Percentiles rank a stretch among this genome's conserved stretches.
These are phyloP conservation scores for Craterostigma plantagineum DNA, from an alignment of 257 asterid genomes.

Conservation along the genomic window DNA sequence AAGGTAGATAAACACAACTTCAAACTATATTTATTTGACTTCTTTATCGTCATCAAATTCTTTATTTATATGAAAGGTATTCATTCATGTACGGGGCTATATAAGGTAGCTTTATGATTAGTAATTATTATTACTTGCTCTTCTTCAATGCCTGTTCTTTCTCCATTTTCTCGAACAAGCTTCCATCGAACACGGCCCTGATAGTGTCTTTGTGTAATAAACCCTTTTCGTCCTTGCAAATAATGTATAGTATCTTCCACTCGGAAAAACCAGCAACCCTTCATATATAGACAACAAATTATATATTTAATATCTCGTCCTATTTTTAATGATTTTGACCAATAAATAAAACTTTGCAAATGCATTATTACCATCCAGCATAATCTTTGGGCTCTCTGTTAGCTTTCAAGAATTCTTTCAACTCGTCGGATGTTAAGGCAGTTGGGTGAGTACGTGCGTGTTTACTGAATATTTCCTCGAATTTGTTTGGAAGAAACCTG, in stretches of 20 bases:
- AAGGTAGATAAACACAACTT: too few relatives aligned
- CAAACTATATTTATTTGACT: too few relatives aligned
- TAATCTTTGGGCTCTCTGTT: constrained; percentile 57
- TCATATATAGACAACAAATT: not conserved
- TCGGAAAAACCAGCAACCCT: constrained; percentile 57
- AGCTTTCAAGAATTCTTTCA: constrained; percentile 33
- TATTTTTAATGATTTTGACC: too few relatives aligned
- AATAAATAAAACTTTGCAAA: too few relatives aligned
- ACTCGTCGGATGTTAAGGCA: constrained; percentile 45
- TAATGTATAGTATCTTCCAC: constrained; percentile 50
- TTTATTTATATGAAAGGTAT: too few relatives aligned
- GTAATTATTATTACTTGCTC: constrained; percentile 14
- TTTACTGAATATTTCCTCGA: constrained; percentile 51
- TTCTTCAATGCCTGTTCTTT: constrained; percentile 37
- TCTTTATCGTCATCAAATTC: too few relatives aligned
- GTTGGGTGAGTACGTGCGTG: constrained; percentile 26
- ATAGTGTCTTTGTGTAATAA: constrained; percentile 38
- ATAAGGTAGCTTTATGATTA: too few relatives aligned
- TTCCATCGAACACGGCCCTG: constrained; percentile 58
- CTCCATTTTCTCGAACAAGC: constrained; percentile 58
- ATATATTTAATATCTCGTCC: not conserved
- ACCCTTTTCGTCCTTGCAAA: constrained; percentile 62
- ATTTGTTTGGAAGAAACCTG: constrained; percentile 53
- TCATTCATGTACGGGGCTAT: too few relatives aligned
- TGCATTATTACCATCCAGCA: constrained; percentile 39